These are phyloP conservation scores for Ottelia alismoides DNA, from an alignment of 106 monocot genomes.

Conservation along the genomic window DNA sequence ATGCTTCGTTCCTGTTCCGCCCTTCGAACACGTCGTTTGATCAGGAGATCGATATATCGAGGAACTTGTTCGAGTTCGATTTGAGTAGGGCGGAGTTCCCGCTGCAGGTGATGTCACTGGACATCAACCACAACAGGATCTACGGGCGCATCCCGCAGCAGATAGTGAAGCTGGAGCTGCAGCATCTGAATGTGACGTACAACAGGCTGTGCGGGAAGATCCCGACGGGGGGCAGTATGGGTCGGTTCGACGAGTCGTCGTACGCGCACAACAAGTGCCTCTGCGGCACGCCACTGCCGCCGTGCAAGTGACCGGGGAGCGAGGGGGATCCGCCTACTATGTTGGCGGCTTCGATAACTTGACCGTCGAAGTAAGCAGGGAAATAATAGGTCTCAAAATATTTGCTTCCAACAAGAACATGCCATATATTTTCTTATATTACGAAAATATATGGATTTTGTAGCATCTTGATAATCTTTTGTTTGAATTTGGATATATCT, in stretches of 20 bases:
- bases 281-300: conserved; percentile 34
- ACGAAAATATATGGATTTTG: too few relatives aligned
- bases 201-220: conserved; percentile 61
- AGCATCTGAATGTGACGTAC: conserved; percentile 53
- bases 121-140: conserved; percentile 30
- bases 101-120: not conserved
- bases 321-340: too few relatives aligned
- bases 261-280: conserved; percentile 37
- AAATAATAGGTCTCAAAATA: too few relatives aligned
- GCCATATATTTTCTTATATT: too few relatives aligned
- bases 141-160: conserved; percentile 19
- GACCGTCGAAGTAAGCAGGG: too few relatives aligned
- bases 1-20: not conserved
- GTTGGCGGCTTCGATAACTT: too few relatives aligned
- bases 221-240: conserved; percentile 20
- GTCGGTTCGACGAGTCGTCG: conserved; percentile 1
- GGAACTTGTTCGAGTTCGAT: conserved; percentile 28
- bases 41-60: conserved; percentile 1
- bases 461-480: too few relatives aligned
- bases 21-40: too few relatives aligned
- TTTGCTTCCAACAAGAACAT: too few relatives aligned
- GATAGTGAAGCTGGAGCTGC: conserved; percentile 40
- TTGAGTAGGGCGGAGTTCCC: conserved; percentile 7
- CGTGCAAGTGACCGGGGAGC: conserved; percentile 11
- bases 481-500: too few relatives aligned